Conservation (phyloP, 2,329 filamentous ascomycete species). For the Leptographium wingfieldii region DNA sequence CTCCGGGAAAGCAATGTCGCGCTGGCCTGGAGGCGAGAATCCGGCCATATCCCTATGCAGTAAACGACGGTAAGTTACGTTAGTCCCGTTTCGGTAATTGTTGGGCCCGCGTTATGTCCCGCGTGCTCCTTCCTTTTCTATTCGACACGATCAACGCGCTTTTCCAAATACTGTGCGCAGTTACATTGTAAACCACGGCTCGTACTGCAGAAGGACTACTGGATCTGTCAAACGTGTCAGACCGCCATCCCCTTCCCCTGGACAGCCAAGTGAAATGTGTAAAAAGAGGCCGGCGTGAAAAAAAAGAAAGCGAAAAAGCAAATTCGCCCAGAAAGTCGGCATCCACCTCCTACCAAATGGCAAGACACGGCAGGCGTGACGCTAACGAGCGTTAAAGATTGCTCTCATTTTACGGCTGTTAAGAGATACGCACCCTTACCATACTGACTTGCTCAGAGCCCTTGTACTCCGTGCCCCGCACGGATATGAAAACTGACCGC, state of each 20-base stretch:
- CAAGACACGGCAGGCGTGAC: background rate
- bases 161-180: background rate
- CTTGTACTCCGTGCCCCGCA: background rate
- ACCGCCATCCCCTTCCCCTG: too few relatives aligned
- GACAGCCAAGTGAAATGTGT: background rate
- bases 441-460: background rate
- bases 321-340: background rate
- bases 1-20: background rate
- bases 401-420: too few relatives aligned
- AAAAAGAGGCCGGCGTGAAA: background rate
- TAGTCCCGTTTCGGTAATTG: background rate
- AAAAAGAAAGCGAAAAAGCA: background rate
- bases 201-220: too few relatives aligned
- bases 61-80: background rate
- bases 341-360: too few relatives aligned
- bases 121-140: background rate
- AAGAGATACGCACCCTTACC: too few relatives aligned
- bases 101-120: background rate
- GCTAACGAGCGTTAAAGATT: constrained; percentile 8
- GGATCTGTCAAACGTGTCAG: too few relatives aligned
- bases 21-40: background rate
- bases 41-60: background rate
- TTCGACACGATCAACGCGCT: background rate
- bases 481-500: background rate
- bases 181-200: too few relatives aligned